phyloP scores from a whole-genome alignment of 148 eudicot species.

The Pouteria glomerata region DNA sequence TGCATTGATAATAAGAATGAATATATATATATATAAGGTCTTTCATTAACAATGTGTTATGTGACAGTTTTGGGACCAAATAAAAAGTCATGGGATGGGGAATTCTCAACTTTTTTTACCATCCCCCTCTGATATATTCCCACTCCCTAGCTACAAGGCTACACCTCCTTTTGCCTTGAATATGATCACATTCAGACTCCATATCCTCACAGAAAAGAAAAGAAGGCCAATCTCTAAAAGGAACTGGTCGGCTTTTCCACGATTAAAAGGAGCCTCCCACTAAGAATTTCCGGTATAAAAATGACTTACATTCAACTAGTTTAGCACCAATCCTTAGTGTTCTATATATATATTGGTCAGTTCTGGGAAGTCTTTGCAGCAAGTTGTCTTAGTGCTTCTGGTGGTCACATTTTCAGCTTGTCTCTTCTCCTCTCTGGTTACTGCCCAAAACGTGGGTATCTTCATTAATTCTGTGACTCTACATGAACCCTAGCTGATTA shows the following conservation, averaged over 20 bases:
- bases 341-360: neutral
- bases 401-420: constrained; percentile 31
- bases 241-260: constrained; percentile 21
- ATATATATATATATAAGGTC: neutral
- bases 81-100: neutral
- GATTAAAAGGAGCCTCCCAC: constrained; percentile 27
- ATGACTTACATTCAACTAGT: constrained; percentile 5
- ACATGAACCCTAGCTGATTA: neutral
- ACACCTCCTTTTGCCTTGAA: neutral
- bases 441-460: constrained; percentile 25
- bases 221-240: constrained; percentile 22
- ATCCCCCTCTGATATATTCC: constrained; percentile 2
- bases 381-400: constrained; percentile 21
- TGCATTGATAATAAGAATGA: neutral
- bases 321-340: neutral
- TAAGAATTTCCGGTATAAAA: constrained; percentile 23
- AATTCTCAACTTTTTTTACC: neutral
- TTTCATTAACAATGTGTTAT: neutral
- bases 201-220: constrained; percentile 9
- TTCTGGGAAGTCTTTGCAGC: neutral
- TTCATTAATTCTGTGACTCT: constrained; percentile 13
- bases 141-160: no score
- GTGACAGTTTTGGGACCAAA: constrained; percentile 12
- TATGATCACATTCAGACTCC: neutral
- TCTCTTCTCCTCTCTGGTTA: neutral